Evolutionary conservation across 2,329 filamentous ascomycete genomes (phyloP).

Genomic region (Phialemoniopsis sp.): DNA sequence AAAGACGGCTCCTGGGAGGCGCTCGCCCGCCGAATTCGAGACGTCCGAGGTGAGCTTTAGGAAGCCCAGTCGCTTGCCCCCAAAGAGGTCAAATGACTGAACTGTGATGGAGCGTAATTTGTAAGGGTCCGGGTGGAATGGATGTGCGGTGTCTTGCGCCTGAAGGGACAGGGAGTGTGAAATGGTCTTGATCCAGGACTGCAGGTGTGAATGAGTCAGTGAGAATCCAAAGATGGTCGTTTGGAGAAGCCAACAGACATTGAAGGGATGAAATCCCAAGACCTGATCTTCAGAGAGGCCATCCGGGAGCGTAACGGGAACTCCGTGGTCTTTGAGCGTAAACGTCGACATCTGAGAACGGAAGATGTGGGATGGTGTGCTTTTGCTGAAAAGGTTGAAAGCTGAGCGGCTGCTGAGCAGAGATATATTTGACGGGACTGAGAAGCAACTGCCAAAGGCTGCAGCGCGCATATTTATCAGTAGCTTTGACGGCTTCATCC

Average conservation of each 20-base stretch:
- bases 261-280: conserved; percentile 44
- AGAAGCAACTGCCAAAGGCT: no score
- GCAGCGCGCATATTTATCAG: no score
- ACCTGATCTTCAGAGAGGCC: conserved; percentile 40
- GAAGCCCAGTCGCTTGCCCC: conserved; percentile 45
- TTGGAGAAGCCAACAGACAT: conserved; percentile 24
- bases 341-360: conserved; percentile 43
- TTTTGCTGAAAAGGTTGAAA: no score
- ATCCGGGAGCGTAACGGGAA: conserved; percentile 38
- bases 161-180: conserved; percentile 42
- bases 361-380: conserved; percentile 1
- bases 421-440: no score
- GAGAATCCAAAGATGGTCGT: background rate
- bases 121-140: conserved; percentile 52
- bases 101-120: conserved; percentile 43
- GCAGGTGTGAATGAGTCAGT: conserved; percentile 1
- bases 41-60: conserved; percentile 49
- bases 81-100: conserved; percentile 51
- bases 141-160: conserved; percentile 30
- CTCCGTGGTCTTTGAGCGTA: conserved; percentile 26
- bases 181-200: conserved; percentile 48
- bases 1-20: conserved; percentile 50
- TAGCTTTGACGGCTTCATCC: no score
- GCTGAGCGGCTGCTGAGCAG: no score
- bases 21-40: conserved; percentile 40